Conservation (phyloP, 176 grass and related monocot genomes). For the bread wheat (Triticum aestivum) region DNA sequence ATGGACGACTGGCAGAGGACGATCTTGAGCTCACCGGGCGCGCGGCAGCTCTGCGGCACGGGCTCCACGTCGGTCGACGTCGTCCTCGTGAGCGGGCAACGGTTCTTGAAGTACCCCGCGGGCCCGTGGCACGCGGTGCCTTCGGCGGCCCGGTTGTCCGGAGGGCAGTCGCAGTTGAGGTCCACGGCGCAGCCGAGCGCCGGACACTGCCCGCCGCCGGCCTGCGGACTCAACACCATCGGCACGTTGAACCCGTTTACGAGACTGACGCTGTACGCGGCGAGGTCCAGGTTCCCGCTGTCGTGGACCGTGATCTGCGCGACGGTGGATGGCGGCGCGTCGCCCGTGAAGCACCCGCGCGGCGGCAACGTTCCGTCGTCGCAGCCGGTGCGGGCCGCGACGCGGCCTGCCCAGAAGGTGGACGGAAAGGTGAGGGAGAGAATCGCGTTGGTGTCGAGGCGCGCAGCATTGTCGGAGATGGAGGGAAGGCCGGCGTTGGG, state of each 20-base stretch:
- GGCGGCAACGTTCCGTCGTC: slow-evolving; percentile 16
- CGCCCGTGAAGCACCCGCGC: slow-evolving; percentile 35
- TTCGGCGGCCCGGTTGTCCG: slow-evolving; percentile 9
- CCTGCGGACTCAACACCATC: slow-evolving; percentile 40
- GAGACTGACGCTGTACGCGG: slow-evolving; percentile 46
- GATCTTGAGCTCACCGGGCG: slow-evolving; percentile 47
- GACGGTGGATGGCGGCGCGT: slow-evolving; percentile 21
- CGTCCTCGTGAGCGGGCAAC: slow-evolving; percentile 39
- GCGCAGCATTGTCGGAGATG: slow-evolving; percentile 50
- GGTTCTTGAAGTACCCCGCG: slow-evolving; percentile 31
- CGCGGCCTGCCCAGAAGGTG: slow-evolving; percentile 43
- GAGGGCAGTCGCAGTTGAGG: slow-evolving; percentile 46
- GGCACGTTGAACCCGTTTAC: slow-evolving; percentile 65
- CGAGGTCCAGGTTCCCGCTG: slow-evolving; percentile 19
- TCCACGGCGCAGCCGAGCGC: slow-evolving; percentile 35
- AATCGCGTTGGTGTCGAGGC: slow-evolving; percentile 32
- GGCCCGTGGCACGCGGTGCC: slow-evolving; percentile 33
- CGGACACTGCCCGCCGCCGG: slow-evolving; percentile 35
- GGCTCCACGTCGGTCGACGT: slow-evolving; percentile 43
- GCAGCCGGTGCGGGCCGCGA: slow-evolving; percentile 42
- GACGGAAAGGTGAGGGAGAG: slow-evolving; percentile 33
- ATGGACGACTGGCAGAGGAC: slow-evolving; percentile 43
- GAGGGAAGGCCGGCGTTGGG: slow-evolving; percentile 36
- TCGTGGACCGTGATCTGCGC: slow-evolving; percentile 37
- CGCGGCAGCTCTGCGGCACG: slow-evolving; percentile 46